These are phyloP conservation scores for Mortierella sp. DNA, from an alignment of 371 early-diverging fungal genomes.

Conservation along the genomic window DNA sequence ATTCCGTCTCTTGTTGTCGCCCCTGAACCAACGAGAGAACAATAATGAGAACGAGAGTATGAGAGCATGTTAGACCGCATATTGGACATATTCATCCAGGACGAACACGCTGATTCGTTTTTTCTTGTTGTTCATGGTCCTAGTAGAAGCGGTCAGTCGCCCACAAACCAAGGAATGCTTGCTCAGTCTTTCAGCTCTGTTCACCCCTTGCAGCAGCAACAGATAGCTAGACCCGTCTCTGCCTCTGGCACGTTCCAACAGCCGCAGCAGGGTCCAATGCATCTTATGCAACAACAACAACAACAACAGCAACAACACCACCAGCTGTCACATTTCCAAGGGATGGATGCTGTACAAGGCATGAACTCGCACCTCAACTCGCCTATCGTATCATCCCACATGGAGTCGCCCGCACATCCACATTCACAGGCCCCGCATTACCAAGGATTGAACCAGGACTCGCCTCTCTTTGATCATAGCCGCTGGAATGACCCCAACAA, in stretches of 20 bases:
- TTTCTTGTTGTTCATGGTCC: background rate
- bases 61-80: background rate
- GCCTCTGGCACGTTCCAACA: slow-evolving; percentile 18
- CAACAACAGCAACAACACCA: slow-evolving; percentile 27
- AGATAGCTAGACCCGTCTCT: slow-evolving; percentile 18
- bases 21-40: background rate
- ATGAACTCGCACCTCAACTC: slow-evolving; percentile 30
- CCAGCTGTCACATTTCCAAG: slow-evolving; percentile 28
- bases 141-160: slow-evolving; percentile 19
- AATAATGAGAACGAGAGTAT: background rate
- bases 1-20: background rate
- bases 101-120: too few species aligned
- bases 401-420: slow-evolving; percentile 17
- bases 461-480: slow-evolving; percentile 19
- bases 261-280: slow-evolving; percentile 20
- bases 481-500: slow-evolving; percentile 40
- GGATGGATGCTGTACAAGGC: slow-evolving; percentile 31
- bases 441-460: slow-evolving; percentile 34
- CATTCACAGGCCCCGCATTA: slow-evolving; percentile 15
- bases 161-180: slow-evolving; percentile 17
- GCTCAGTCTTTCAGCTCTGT: slow-evolving; percentile 29
- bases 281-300: slow-evolving; percentile 34
- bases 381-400: slow-evolving; percentile 12
- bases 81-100: too few species aligned
- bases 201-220: slow-evolving; percentile 43